Conservation (phyloP, 768 basidiomycete species). For the Naganishia onofrii region DNA sequence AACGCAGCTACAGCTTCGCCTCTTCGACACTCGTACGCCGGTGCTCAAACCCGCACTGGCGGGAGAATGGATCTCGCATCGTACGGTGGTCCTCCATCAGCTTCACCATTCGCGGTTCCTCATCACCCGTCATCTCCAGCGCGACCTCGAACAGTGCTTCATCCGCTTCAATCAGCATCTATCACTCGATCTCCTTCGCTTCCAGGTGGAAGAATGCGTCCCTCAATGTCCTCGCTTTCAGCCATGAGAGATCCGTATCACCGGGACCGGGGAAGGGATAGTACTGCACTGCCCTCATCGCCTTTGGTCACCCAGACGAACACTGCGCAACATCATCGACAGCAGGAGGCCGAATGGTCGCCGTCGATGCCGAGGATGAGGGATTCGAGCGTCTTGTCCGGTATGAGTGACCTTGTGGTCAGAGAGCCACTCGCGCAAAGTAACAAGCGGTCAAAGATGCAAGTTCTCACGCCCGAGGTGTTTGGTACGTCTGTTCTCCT, state of each 20-base stretch:
- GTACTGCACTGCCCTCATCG: conserved; percentile 6
- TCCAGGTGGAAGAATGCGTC: neutral
- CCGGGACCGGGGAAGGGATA: neutral
- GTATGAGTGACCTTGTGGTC: conserved; percentile 12
- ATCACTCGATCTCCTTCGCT: conserved; percentile 11
- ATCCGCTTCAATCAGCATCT: neutral
- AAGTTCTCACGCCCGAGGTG: neutral
- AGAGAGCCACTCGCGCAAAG: neutral
- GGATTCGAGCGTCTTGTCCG: conserved; percentile 25
- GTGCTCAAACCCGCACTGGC: neutral
- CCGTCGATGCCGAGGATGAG: neutral
- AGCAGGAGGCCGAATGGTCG: neutral
- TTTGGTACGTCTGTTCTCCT: conserved; percentile 5
- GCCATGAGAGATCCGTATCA: neutral
- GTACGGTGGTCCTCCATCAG: neutral
- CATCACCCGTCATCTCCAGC: neutral
- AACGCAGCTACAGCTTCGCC: neutral
- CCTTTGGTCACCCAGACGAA: neutral
- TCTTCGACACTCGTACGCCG: conserved; percentile 7
- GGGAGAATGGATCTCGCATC: neutral
- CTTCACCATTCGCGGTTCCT: neutral
- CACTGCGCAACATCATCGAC: conserved; percentile 4
- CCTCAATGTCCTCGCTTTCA: neutral
- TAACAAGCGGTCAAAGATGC: neutral
- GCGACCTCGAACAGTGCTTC: neutral